phyloP scores from a whole-genome alignment of 257 asterid genomes.

The Lantana camara region DNA sequence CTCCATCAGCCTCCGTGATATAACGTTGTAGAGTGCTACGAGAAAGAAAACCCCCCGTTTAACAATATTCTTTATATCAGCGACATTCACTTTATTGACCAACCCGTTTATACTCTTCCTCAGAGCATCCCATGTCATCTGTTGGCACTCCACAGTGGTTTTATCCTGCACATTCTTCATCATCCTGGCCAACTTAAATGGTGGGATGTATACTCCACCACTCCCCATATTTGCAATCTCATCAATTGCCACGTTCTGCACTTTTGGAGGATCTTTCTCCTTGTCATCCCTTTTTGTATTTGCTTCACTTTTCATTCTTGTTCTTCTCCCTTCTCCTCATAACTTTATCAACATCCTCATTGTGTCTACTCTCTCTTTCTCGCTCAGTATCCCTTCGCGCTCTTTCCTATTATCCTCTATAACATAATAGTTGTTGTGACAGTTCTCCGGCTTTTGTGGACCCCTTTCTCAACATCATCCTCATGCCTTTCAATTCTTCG shows the following conservation, averaged over 20 bases:
- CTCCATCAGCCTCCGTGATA: too few species aligned
- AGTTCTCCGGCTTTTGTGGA: conserved; percentile 29
- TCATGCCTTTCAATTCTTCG: conserved; percentile 30
- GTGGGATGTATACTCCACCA: conserved; percentile 92
- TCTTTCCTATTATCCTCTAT: conserved; percentile 37
- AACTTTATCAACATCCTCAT: conserved; percentile 30
- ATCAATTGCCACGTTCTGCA: conserved; percentile 33
- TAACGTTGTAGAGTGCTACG: too few species aligned
- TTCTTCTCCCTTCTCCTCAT: conserved; percentile 31
- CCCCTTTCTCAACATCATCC: conserved; percentile 37
- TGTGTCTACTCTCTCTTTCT: conserved; percentile 31
- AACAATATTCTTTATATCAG: conserved; percentile 74
- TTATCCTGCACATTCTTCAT: conserved; percentile 81
- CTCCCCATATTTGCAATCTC: conserved; percentile 49
- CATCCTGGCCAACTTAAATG: conserved; percentile 81
- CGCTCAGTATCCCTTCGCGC: conserved; percentile 35
- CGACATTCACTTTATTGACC: conserved; percentile 87
- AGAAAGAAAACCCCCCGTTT: too few species aligned
- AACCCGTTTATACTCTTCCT: conserved; percentile 92
- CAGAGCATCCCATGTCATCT: conserved; percentile 95
- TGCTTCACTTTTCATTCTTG: conserved; percentile 27
- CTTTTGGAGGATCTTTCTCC: conserved; percentile 33
- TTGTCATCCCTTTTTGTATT: conserved; percentile 32
- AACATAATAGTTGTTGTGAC: conserved; percentile 1
- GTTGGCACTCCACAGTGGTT: conserved; percentile 77